Evolutionary conservation across 176 grass and related monocot species (phyloP).

Genomic region (Oropetium thomaeum): DNA sequence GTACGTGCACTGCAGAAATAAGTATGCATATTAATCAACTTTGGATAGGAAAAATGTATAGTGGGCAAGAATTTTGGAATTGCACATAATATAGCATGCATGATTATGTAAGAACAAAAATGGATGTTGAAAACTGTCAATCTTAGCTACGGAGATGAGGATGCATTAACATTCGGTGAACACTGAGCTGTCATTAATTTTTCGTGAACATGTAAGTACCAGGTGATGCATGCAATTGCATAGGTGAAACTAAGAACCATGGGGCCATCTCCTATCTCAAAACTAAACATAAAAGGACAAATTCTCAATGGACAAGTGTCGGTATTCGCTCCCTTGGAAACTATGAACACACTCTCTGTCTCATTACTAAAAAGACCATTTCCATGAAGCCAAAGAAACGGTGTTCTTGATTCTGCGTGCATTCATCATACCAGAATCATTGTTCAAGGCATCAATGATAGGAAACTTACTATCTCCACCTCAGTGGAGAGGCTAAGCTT

Average conservation of each 20-base stretch:
- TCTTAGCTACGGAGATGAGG: background rate
- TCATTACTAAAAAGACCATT: background rate
- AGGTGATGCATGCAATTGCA: background rate
- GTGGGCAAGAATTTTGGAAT: background rate
- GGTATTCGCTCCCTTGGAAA: background rate
- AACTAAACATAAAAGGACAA: background rate
- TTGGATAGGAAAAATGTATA: conserved; percentile 1
- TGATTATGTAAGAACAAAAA: background rate
- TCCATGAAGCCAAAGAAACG: background rate
- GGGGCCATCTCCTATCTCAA: background rate
- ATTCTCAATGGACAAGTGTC: background rate
- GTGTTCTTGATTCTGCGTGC: background rate
- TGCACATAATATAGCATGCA: background rate
- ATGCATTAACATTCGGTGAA: too few species aligned
- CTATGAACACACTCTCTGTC: background rate
- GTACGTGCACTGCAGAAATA: conserved; percentile 52
- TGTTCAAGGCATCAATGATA: conserved; percentile 18
- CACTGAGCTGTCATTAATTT: background rate
- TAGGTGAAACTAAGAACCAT: background rate
- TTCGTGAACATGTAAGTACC: background rate
- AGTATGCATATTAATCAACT: conserved; percentile 8
- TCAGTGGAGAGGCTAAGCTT: conserved; percentile 46
- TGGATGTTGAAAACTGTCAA: background rate
- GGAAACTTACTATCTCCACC: conserved; percentile 53
- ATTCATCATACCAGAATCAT: background rate